Conservation (phyloP, 2,329 filamentous ascomycete genomes). For the Domatiomyces catenatus region DNA sequence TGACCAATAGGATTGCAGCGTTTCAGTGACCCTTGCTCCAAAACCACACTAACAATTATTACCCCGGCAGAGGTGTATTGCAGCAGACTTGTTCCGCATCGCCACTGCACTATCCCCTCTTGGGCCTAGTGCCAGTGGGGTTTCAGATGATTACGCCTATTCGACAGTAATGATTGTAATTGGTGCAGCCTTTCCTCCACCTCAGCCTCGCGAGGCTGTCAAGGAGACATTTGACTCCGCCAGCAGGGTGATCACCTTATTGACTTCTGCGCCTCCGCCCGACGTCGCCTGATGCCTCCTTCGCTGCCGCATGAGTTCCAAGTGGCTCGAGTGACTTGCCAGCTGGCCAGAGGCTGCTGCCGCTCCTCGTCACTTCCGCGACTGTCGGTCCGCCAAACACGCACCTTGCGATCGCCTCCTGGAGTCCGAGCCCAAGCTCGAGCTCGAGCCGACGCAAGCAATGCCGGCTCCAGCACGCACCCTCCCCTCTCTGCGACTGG, state of each 20-base stretch:
- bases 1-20: too few species aligned
- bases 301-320: background rate
- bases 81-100: too few species aligned
- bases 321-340: background rate
- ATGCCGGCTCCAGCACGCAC: constrained; percentile 2
- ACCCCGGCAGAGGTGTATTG: too few species aligned
- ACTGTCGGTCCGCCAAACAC: background rate
- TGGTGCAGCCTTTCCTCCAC: too few species aligned
- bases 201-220: too few species aligned
- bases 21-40: too few species aligned
- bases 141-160: too few species aligned
- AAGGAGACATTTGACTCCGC: background rate
- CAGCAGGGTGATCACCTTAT: background rate
- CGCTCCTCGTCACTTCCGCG: background rate
- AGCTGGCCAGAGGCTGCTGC: background rate
- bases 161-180: too few species aligned
- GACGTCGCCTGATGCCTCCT: background rate
- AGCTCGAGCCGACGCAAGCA: constrained; percentile 7
- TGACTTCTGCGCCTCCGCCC: background rate
- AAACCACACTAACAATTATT: too few species aligned
- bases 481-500: background rate
- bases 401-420: constrained; percentile 9
- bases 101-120: too few species aligned
- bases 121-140: too few species aligned
- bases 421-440: constrained; percentile 5